phyloP scores from a whole-genome alignment of 2,329 filamentous ascomycete species.

The Fusarium zealandicum region DNA sequence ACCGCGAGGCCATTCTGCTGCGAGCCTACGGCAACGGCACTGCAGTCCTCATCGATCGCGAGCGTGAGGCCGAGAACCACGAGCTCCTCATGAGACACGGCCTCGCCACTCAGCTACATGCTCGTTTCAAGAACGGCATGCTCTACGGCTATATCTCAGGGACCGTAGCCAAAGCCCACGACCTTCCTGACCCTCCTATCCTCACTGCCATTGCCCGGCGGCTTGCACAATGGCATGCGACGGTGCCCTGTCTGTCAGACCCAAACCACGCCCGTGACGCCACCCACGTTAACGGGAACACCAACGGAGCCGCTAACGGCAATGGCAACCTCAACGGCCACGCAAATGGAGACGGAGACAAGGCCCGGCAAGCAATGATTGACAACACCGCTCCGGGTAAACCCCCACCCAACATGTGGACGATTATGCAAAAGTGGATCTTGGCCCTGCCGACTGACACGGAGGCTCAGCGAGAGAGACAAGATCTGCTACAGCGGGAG shows the following conservation, averaged over 20 bases:
- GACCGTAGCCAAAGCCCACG: constrained; percentile 78
- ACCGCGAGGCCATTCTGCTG: constrained; percentile 85
- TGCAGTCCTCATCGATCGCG: constrained; percentile 93
- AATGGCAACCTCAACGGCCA: constrained; percentile 45
- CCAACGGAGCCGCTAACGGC: constrained; percentile 48
- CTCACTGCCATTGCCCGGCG: constrained; percentile 84
- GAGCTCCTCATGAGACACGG: constrained; percentile 83
- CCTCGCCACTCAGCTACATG: constrained; percentile 86
- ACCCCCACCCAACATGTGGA: constrained; percentile 88
- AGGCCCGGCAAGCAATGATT: constrained; percentile 50
- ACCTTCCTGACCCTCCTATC: constrained; percentile 77
- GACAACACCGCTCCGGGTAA: constrained; percentile 68
- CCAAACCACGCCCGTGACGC: constrained; percentile 30
- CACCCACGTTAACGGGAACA: constrained; percentile 46
- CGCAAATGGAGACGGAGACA: constrained; percentile 39
- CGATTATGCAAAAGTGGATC: constrained; percentile 96
- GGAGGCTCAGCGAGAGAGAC: constrained; percentile 71
- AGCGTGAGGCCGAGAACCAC: constrained; percentile 81
- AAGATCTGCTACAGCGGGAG: constrained; percentile 75
- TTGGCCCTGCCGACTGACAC: constrained; percentile 79
- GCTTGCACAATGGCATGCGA: constrained; percentile 92
- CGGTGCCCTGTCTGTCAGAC: constrained; percentile 63
- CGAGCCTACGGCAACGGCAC: constrained; percentile 95
- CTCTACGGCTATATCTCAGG: constrained; percentile 92
- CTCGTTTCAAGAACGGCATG: constrained; percentile 94